These are phyloP conservation scores for Tolypocladium guangdongense DNA, from an alignment of 2,329 filamentous ascomycete genomes.

Conservation along the genomic window DNA sequence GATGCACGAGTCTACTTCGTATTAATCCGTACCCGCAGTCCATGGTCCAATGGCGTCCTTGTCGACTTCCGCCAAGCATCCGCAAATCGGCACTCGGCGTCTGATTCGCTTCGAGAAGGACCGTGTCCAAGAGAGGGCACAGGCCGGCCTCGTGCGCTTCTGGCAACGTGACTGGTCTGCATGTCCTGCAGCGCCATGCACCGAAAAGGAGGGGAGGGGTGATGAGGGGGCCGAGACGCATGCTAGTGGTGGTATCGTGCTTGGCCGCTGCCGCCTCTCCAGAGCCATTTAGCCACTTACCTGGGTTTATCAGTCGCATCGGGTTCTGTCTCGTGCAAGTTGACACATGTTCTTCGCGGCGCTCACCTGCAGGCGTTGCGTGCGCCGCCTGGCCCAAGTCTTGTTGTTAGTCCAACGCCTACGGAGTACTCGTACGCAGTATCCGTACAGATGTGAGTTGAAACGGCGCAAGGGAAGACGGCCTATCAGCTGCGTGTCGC, in stretches of 20 bases:
- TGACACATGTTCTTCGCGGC: neutral
- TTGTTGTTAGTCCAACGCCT: neutral
- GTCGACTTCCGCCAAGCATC: neutral
- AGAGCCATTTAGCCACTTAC: neutral
- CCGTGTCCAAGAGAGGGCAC: neutral
- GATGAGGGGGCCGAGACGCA: neutral
- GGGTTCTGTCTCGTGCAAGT: neutral
- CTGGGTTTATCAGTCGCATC: neutral
- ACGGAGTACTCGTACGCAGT: too few species aligned
- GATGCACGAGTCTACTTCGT: too few species aligned
- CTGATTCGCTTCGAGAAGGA: neutral
- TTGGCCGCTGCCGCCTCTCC: neutral
- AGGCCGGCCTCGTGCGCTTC: neutral
- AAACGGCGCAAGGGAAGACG: neutral
- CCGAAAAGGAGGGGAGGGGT: neutral
- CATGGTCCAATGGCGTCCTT: neutral
- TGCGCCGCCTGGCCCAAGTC: neutral
- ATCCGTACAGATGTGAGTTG: neutral
- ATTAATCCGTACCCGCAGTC: neutral
- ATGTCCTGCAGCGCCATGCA: neutral
- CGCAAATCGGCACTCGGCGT: neutral
- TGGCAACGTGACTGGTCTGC: slow-evolving; percentile 2
- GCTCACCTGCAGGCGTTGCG: neutral
- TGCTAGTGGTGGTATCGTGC: neutral
- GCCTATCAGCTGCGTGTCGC: neutral